phyloP scores from a whole-genome alignment of 768 basidiomycete genomes.

The Cytidiella melzeri region DNA sequence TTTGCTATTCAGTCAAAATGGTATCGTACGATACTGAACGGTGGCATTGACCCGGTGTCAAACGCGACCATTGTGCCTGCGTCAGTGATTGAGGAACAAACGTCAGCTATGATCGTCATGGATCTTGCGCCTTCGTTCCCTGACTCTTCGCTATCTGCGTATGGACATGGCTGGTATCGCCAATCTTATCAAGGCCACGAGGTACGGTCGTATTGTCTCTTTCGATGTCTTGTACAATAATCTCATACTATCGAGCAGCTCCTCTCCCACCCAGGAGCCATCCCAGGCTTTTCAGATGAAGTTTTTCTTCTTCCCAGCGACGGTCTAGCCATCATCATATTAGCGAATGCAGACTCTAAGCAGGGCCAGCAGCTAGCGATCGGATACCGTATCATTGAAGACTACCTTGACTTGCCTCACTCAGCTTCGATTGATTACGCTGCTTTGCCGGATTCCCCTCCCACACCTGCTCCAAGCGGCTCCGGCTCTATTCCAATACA shows the following conservation, averaged over 20 bases:
- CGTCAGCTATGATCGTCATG: neutral
- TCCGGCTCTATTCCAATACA: slow-evolving; percentile 3
- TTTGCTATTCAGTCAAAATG: slow-evolving; percentile 7
- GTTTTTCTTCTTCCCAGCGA: slow-evolving; percentile 10
- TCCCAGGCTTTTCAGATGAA: slow-evolving; percentile 8
- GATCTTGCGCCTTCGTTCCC: neutral
- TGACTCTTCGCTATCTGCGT: neutral
- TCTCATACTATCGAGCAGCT: neutral
- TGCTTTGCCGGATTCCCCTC: neutral
- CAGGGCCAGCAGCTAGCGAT: slow-evolving; percentile 3
- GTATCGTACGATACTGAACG: slow-evolving; percentile 6
- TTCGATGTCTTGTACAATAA: neutral
- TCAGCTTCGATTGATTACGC: neutral
- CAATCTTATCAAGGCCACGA: slow-evolving; percentile 9
- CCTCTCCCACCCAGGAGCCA: slow-evolving; percentile 7
- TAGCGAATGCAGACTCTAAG: slow-evolving; percentile 7
- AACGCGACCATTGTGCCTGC: slow-evolving; percentile 6
- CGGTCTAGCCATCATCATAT: slow-evolving; percentile 7
- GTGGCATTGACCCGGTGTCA: slow-evolving; percentile 5
- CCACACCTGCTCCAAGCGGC: neutral
- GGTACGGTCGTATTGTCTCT: neutral
- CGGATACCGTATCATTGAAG: slow-evolving; percentile 9
- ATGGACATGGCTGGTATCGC: slow-evolving; percentile 11
- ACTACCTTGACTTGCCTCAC: slow-evolving; percentile 6
- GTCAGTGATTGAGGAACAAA: neutral